Percentiles rank a stretch among this genome's conserved stretches.
These are phyloP conservation scores for Ascomycota sp. DNA, from an alignment of 2,329 filamentous ascomycete species.

Conservation along the genomic window DNA sequence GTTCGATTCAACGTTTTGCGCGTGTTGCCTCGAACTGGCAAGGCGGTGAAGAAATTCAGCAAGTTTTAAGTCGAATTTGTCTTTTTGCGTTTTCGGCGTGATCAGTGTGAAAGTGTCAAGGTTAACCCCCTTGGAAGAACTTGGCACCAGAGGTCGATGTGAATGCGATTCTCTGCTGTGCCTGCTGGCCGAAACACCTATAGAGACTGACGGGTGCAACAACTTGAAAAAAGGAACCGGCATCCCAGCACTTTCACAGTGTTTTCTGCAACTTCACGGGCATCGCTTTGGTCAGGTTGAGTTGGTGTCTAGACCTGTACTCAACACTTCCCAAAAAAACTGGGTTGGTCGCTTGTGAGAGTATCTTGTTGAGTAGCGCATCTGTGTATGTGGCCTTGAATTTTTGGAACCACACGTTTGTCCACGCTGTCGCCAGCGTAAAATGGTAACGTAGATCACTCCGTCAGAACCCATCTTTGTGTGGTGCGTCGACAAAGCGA, in stretches of 20 bases:
- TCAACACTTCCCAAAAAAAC: too few species aligned
- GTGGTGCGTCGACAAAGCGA: too few species aligned
- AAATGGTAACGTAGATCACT: too few species aligned
- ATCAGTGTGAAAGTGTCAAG: constrained; percentile 20
- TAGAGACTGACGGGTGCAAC: constrained; percentile 18
- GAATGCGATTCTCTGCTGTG: constrained; percentile 23
- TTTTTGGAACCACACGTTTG: too few species aligned
- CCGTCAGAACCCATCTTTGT: too few species aligned
- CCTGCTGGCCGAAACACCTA: constrained; percentile 20
- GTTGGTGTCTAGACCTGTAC: too few species aligned
- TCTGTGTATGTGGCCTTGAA: too few species aligned
- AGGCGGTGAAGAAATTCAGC: constrained; percentile 90
- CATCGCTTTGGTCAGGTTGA: too few species aligned
- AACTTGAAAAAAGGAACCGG: not conserved
- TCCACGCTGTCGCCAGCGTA: too few species aligned
- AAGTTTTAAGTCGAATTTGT: constrained; percentile 65
- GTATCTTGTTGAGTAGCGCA: too few species aligned
- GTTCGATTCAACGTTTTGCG: constrained; percentile 99
- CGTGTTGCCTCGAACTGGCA: constrained; percentile 90
- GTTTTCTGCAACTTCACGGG: not conserved
- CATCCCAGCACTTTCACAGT: not conserved
- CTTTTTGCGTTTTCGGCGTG: constrained; percentile 32
- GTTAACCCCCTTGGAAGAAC: constrained; percentile 15
- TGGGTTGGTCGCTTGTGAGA: too few species aligned
- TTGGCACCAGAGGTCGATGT: constrained; percentile 20